Evolutionary conservation across 768 basidiomycete species (phyloP).

Genomic region (Russula olivacea): DNA sequence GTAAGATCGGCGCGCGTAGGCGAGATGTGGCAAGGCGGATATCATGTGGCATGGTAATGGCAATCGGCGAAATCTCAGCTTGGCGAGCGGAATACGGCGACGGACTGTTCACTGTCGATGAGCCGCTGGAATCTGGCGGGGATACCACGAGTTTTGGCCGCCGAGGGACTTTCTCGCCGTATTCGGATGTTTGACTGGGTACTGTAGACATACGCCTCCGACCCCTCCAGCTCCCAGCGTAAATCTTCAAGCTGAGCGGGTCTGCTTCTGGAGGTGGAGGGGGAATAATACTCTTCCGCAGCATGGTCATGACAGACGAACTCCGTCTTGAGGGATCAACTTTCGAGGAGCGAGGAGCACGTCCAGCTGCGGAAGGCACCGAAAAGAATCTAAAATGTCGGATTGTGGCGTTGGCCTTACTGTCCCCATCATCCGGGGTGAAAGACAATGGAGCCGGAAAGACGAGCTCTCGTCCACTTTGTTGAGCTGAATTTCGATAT

Average conservation of each 20-base stretch:
- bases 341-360: not conserved
- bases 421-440: constrained; percentile 17
- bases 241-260: constrained; percentile 42
- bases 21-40: constrained; percentile 53
- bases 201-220: constrained; percentile 14
- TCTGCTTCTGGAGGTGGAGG: constrained; percentile 45
- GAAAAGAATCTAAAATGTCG: constrained; percentile 3
- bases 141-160: not conserved
- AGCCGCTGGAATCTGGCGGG: constrained; percentile 15
- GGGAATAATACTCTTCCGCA: constrained; percentile 32
- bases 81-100: constrained; percentile 27
- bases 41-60: constrained; percentile 46
- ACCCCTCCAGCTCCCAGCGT: constrained; percentile 48
- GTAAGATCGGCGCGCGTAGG: constrained; percentile 63
- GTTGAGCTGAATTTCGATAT: constrained; percentile 25
- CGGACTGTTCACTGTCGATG: constrained; percentile 23
- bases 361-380: not conserved
- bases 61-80: constrained; percentile 26
- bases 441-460: constrained; percentile 73
- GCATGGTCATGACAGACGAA: constrained; percentile 33
- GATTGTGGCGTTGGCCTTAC: not conserved
- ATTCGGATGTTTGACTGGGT: constrained; percentile 8
- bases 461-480: constrained; percentile 48
- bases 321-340: constrained; percentile 18
- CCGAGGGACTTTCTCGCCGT: not conserved